Conservation (phyloP, 148 eudicot genomes). For the Linanthus parryae region DNA sequence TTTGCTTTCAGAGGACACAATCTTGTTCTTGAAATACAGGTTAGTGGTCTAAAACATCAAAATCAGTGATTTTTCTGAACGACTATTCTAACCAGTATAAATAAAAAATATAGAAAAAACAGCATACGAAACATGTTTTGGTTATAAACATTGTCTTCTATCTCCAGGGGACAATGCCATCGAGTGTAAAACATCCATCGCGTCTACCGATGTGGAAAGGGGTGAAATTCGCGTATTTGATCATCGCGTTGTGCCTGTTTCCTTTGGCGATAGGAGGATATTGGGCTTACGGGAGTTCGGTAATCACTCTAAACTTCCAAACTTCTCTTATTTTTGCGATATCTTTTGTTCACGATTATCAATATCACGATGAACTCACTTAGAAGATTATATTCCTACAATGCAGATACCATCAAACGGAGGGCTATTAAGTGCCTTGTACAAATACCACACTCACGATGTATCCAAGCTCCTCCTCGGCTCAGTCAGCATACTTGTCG, state of each 20-base stretch:
- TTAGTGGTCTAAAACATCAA: background rate
- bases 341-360: too few species aligned
- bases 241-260: conserved; percentile 66
- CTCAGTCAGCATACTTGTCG: conserved; percentile 40
- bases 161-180: conserved; percentile 80
- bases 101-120: too few species aligned
- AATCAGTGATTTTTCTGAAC: background rate
- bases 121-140: too few species aligned
- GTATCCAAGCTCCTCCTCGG: conserved; percentile 36
- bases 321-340: too few species aligned
- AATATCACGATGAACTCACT: too few species aligned
- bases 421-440: conserved; percentile 51
- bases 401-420: conserved; percentile 59
- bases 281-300: conserved; percentile 81
- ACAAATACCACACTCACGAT: conserved; percentile 49
- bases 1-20: conserved; percentile 87
- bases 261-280: conserved; percentile 70
- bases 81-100: too few species aligned
- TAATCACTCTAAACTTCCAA: too few species aligned
- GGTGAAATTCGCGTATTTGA: conserved; percentile 51
- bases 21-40: conserved; percentile 81
- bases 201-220: conserved; percentile 78
- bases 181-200: conserved; percentile 52
- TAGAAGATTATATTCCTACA: too few species aligned
- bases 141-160: too few species aligned